Conservation (phyloP, 2,329 filamentous ascomycete genomes). For the Coniella vitis region DNA sequence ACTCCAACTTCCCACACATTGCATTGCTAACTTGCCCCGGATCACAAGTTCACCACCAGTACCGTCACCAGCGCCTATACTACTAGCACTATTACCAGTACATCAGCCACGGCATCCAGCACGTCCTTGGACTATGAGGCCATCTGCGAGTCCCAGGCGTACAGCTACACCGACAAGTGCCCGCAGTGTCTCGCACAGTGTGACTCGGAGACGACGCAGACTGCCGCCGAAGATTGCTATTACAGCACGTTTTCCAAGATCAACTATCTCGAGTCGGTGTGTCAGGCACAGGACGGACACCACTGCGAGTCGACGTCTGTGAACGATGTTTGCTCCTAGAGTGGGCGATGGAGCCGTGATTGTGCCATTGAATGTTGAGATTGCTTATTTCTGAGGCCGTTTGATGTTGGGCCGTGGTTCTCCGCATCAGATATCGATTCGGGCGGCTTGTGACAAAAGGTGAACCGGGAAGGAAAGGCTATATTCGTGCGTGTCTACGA, state of each 20-base stretch:
- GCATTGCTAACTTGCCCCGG: background rate
- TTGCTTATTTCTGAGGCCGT: no score
- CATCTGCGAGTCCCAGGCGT: slow-evolving; percentile 9
- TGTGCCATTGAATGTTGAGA: no score
- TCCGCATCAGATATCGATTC: no score
- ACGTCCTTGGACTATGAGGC: slow-evolving; percentile 9
- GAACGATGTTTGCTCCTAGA: slow-evolving; percentile 5
- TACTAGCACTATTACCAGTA: slow-evolving; percentile 1
- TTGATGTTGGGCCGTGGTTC: no score
- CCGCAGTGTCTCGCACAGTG: slow-evolving; percentile 10
- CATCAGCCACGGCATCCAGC: slow-evolving; percentile 1
- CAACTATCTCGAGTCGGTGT: slow-evolving; percentile 6
- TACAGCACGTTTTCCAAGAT: slow-evolving; percentile 7
- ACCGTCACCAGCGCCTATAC: background rate
- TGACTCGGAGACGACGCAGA: background rate
- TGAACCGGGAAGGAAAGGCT: no score
- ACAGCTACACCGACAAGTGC: slow-evolving; percentile 6
- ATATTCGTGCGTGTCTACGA: no score
- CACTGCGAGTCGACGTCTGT: slow-evolving; percentile 5
- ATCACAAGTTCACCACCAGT: no score
- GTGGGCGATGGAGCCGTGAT: no score
- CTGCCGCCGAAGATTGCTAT: slow-evolving; percentile 6
- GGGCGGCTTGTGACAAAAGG: no score
- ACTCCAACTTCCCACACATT: no score
- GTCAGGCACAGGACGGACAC: slow-evolving; percentile 2